Percentiles rank a stretch among this genome's conserved stretches.
phyloP scores from a whole-genome alignment of 441 rosid genomes.

The Erodium trifolium region DNA sequence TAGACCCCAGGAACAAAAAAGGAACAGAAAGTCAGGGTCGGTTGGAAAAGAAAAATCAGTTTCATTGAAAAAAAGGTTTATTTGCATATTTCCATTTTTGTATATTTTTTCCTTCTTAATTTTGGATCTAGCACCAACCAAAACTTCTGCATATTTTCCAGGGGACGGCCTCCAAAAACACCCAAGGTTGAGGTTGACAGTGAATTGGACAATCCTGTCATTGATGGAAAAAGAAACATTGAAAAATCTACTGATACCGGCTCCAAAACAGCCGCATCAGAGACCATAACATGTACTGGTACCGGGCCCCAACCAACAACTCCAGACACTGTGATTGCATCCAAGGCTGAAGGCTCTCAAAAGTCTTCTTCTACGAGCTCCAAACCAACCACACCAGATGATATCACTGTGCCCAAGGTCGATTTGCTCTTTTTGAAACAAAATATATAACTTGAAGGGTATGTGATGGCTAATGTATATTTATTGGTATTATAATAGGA shows the following conservation, averaged over 20 bases:
- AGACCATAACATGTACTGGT: neutral
- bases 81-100: neutral
- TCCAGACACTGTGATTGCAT: neutral
- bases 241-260: neutral
- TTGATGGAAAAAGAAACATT: neutral
- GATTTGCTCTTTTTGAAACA: neutral
- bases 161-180: conserved; percentile 19
- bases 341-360: neutral
- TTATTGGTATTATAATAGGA: neutral
- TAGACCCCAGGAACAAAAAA: conserved; percentile 3
- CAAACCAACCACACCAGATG: neutral
- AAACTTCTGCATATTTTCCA: conserved; percentile 17
- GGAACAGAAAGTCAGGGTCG: conserved; percentile 13
- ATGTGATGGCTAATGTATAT: neutral
- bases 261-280: neutral
- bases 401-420: neutral
- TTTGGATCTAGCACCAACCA: conserved; percentile 6
- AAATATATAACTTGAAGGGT: neutral
- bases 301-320: neutral
- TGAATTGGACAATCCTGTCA: neutral
- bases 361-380: neutral
- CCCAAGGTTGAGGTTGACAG: conserved; percentile 12
- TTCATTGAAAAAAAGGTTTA: conserved; percentile 27
- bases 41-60: conserved; percentile 16
- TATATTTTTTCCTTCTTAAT: neutral